Conservation (phyloP, 768 basidiomycete species). For the Lentinula sp. region DNA sequence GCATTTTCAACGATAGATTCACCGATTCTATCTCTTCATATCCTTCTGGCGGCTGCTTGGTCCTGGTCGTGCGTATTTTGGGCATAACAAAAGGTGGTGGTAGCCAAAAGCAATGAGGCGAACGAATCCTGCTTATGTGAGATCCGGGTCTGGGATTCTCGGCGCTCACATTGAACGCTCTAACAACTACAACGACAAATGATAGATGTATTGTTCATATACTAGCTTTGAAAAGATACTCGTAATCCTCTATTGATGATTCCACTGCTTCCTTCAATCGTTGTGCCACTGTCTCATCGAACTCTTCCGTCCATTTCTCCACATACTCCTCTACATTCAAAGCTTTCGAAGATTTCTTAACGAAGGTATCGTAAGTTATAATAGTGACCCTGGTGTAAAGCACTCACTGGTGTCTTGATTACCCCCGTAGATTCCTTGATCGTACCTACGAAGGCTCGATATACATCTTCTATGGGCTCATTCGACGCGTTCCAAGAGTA, state of each 20-base stretch:
- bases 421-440: constrained; percentile 1
- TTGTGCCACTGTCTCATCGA: neutral
- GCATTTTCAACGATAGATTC: constrained; percentile 15
- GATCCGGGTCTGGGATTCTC: no score
- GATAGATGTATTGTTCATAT: neutral
- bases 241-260: constrained; percentile 3
- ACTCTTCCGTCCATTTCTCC: constrained; percentile 6
- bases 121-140: no score
- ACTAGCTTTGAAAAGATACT: neutral
- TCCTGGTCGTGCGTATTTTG: constrained; percentile 87
- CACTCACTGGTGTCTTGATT: neutral
- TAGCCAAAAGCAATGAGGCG: neutral
- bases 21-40: constrained; percentile 90
- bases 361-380: neutral
- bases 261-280: neutral
- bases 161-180: no score
- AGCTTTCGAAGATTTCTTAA: neutral
- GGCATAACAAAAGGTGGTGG: constrained; percentile 57
- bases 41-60: constrained; percentile 92
- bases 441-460: neutral
- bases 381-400: neutral
- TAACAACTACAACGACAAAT: no score
- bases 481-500: constrained; percentile 1
- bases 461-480: neutral
- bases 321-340: neutral